Conservation (phyloP, 306 rosid species). For the Styphnolobium japonicum region DNA sequence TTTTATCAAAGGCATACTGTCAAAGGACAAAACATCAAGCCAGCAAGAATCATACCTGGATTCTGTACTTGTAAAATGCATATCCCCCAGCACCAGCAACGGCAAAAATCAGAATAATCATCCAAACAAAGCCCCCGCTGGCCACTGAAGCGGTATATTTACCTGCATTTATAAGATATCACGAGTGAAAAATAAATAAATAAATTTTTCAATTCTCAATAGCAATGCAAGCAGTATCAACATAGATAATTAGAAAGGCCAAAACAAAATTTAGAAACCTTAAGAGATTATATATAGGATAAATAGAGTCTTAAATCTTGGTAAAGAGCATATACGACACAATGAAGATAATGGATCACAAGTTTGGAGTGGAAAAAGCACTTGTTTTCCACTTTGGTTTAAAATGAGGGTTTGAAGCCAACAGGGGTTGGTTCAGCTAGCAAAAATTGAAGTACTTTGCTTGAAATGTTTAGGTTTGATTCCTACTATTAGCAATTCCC, state of each 20-base stretch:
- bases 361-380: not conserved
- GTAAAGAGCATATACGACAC: not conserved
- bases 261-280: not conserved
- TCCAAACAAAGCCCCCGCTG: conserved; percentile 60
- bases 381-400: not conserved
- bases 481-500: no score
- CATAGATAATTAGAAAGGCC: not conserved
- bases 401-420: not conserved
- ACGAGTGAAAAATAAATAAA: not conserved
- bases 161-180: conserved; percentile 35
- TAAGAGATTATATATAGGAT: not conserved
- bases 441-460: no score
- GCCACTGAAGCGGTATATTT: conserved; percentile 26
- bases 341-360: not conserved
- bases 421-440: no score
- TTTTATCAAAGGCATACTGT: not conserved
- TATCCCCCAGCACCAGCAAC: conserved; percentile 65
- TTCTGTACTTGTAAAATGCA: conserved; percentile 94
- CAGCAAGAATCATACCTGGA: conserved; percentile 54
- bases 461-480: no score
- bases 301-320: not conserved
- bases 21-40: conserved; percentile 4
- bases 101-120: conserved; percentile 59
- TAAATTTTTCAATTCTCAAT: not conserved
- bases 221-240: not conserved